These are phyloP conservation scores for Pontederia crassipes DNA, from an alignment of 176 grass and related monocot species.

Conservation along the genomic window DNA sequence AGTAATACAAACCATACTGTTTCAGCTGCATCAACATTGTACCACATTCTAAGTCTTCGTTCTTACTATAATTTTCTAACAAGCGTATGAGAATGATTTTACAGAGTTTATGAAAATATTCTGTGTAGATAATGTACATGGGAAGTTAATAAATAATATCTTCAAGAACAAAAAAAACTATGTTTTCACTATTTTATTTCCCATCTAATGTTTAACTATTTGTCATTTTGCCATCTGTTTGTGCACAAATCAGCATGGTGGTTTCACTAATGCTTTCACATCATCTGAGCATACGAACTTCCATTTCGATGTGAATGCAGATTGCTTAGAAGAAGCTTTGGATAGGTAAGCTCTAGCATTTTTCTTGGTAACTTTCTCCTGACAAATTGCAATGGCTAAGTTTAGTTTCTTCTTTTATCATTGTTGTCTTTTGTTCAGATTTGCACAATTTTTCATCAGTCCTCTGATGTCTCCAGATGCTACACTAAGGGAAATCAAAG, in stretches of 20 bases:
- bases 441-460: slow-evolving; percentile 95
- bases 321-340: slow-evolving; percentile 72
- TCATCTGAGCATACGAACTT: slow-evolving; percentile 72
- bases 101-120: too few relatives aligned
- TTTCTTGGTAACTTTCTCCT: background rate
- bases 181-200: too few relatives aligned
- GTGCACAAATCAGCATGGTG: slow-evolving; percentile 60
- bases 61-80: too few relatives aligned
- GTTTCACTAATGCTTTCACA: slow-evolving; percentile 86
- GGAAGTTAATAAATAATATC: too few relatives aligned
- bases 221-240: slow-evolving; percentile 23
- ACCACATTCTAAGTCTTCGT: too few relatives aligned
- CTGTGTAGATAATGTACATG: too few relatives aligned
- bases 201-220: too few relatives aligned
- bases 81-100: too few relatives aligned
- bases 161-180: too few relatives aligned
- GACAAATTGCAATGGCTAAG: slow-evolving; percentile 19
- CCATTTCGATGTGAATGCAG: slow-evolving; percentile 81
- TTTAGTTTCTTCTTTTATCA: background rate
- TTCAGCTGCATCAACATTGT: too few relatives aligned
- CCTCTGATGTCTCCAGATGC: slow-evolving; percentile 94
- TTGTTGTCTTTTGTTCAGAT: slow-evolving; percentile 33
- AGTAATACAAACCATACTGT: too few relatives aligned
- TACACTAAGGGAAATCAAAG: slow-evolving; percentile 90
- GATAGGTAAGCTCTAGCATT: slow-evolving; percentile 51